A percentile compares a stretch with the other conserved stretches of the same genome.
phyloP scores from a whole-genome alignment of 331 rosid species.

The Malus hybrid region DNA sequence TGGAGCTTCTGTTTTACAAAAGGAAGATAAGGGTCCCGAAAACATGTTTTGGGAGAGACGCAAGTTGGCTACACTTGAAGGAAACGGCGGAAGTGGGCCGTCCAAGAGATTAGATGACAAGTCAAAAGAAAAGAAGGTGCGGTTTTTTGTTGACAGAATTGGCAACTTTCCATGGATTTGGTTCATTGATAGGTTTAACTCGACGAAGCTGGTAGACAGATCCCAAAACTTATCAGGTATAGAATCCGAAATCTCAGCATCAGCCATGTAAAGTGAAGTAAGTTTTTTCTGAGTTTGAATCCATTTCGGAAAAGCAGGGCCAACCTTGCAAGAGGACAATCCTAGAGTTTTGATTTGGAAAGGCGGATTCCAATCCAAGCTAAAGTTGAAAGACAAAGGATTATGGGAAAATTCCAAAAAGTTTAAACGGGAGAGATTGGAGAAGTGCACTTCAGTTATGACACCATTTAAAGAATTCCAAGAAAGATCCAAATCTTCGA shows the following conservation, averaged over 20 bases:
- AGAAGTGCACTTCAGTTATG: constrained; percentile 18
- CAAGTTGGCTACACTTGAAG: not conserved
- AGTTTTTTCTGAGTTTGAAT: constrained; percentile 19
- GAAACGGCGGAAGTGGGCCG: constrained; percentile 11
- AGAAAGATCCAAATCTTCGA: constrained; percentile 2
- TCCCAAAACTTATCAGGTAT: constrained; percentile 26
- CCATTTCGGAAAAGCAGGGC: constrained; percentile 42
- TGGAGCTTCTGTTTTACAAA: not conserved
- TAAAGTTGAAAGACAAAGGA: constrained; percentile 25
- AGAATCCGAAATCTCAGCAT: constrained; percentile 5
- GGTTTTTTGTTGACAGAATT: not conserved
- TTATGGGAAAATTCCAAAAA: not conserved
- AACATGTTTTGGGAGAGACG: constrained; percentile 14
- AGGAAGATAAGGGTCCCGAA: constrained; percentile 11
- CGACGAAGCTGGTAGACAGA: not conserved
- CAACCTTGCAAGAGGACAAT: constrained; percentile 29
- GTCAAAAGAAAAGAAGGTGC: not conserved
- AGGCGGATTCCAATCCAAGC: constrained; percentile 29
- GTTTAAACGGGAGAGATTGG: not conserved
- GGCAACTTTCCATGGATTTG: constrained; percentile 14
- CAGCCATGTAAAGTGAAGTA: not conserved
- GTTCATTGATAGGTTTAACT: not conserved
- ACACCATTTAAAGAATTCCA: constrained; percentile 23
- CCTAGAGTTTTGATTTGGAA: not conserved
- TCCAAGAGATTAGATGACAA: constrained; percentile 11